phyloP scores from a whole-genome alignment of 306 rosid species.

The Citrullus amarus region DNA sequence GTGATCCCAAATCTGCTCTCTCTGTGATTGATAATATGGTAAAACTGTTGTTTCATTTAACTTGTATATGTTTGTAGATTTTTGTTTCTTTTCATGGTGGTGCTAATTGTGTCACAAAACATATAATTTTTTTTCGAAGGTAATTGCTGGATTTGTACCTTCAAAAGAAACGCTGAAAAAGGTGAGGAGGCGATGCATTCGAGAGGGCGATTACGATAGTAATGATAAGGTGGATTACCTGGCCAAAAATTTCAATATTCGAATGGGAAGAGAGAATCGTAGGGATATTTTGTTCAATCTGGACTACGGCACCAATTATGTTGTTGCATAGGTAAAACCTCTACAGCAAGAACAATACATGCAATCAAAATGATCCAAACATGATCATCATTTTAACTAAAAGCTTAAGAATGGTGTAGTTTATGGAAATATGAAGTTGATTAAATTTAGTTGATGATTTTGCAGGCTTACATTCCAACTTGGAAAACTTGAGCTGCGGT shows the following conservation, averaged over 20 bases:
- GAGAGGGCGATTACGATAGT: constrained; percentile 66
- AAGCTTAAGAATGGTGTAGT: neutral
- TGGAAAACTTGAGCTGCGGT: constrained; percentile 10
- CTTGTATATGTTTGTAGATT: neutral
- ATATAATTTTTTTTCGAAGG: constrained; percentile 23
- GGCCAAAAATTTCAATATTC: constrained; percentile 33
- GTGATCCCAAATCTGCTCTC: constrained; percentile 66
- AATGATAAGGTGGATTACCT: constrained; percentile 39
- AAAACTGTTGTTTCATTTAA: constrained; percentile 13
- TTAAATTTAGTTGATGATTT: constrained; percentile 2
- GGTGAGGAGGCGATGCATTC: constrained; percentile 61
- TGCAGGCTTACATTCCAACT: constrained; percentile 26
- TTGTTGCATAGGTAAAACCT: constrained; percentile 40
- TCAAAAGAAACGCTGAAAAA: constrained; percentile 45
- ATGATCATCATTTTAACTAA: neutral
- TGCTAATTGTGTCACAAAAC: constrained; percentile 15
- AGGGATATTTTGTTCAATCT: constrained; percentile 54
- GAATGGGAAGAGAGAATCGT: constrained; percentile 47
- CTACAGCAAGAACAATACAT: neutral
- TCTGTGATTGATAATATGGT: constrained; percentile 62
- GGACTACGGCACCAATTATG: constrained; percentile 34
- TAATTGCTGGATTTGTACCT: constrained; percentile 65
- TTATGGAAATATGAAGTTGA: neutral
- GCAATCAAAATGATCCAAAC: neutral
- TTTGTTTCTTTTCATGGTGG: neutral